Evolutionary conservation across 768 basidiomycete genomes (phyloP).

Genomic region (Psilocybe cyanescens): DNA sequence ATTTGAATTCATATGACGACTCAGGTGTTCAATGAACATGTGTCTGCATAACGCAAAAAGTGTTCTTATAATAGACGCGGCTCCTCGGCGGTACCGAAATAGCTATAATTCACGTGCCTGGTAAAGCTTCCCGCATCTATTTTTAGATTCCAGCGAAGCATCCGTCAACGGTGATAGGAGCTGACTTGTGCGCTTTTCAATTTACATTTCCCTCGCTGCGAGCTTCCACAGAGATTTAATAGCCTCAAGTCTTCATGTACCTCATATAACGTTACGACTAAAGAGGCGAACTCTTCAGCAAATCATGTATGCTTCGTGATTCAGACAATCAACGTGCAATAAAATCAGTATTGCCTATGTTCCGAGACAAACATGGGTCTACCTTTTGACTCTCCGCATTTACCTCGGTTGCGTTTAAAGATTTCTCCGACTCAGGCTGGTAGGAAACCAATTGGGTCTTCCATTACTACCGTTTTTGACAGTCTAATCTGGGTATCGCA

Average conservation of each 20-base stretch:
- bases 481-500: slow-evolving; percentile 12
- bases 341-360: neutral
- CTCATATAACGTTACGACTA: no score
- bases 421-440: slow-evolving; percentile 22
- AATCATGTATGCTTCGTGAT: no score
- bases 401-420: slow-evolving; percentile 22
- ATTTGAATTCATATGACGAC: no score
- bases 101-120: slow-evolving; percentile 3
- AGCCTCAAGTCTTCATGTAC: no score
- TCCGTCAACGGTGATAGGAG: neutral
- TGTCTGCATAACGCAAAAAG: no score
- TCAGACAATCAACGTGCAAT: no score
- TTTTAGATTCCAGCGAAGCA: neutral
- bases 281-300: no score
- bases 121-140: neutral
- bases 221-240: no score
- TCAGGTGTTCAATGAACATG: no score
- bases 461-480: neutral
- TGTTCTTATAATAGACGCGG: neutral
- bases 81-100: neutral
- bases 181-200: neutral
- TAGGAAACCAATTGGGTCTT: slow-evolving; percentile 1
- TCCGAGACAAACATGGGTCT: neutral
- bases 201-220: neutral
- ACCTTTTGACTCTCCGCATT: slow-evolving; percentile 13